Percentiles rank a stretch among this genome's conserved stretches.
phyloP scores from a whole-genome alignment of 2,329 filamentous ascomycete genomes.

The Aschersonia sp. region DNA sequence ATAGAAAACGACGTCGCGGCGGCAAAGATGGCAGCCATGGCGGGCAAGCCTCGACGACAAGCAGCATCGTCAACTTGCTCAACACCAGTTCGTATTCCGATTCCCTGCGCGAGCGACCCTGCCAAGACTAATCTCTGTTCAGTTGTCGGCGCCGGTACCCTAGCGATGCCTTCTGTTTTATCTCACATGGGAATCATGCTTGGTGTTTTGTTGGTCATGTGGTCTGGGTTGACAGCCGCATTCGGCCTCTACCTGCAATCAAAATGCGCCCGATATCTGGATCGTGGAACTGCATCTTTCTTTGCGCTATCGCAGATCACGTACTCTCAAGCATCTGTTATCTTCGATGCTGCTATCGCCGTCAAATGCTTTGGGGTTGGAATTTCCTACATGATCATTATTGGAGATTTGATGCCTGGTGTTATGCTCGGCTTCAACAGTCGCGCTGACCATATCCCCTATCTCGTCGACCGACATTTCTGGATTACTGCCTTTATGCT shows the following conservation, averaged over 20 bases:
- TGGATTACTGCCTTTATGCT: conserved; percentile 99
- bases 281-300: conserved; percentile 78
- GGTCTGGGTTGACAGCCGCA: conserved; percentile 77
- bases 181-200: conserved; percentile 90
- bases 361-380: conserved; percentile 97
- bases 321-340: conserved; percentile 86
- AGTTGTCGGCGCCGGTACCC: conserved; percentile 88
- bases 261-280: conserved; percentile 82
- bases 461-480: conserved; percentile 80
- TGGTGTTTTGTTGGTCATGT: conserved; percentile 71
- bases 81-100: conserved; percentile 63
- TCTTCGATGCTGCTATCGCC: conserved; percentile 92
- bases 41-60: conserved; percentile 75
- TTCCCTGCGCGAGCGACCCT: not conserved
- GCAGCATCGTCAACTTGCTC: conserved; percentile 86
- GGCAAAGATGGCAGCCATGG: conserved; percentile 53
- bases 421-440: conserved; percentile 71
- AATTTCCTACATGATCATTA: conserved; percentile 96
- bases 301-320: conserved; percentile 95
- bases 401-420: conserved; percentile 94
- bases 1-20: conserved; percentile 43
- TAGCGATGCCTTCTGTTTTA: conserved; percentile 90
- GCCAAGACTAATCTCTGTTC: not conserved
- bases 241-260: conserved; percentile 94
- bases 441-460: conserved; percentile 45